phyloP scores from a whole-genome alignment of 371 early-diverging fungal genomes.

The Smittium mucronatum region DNA sequence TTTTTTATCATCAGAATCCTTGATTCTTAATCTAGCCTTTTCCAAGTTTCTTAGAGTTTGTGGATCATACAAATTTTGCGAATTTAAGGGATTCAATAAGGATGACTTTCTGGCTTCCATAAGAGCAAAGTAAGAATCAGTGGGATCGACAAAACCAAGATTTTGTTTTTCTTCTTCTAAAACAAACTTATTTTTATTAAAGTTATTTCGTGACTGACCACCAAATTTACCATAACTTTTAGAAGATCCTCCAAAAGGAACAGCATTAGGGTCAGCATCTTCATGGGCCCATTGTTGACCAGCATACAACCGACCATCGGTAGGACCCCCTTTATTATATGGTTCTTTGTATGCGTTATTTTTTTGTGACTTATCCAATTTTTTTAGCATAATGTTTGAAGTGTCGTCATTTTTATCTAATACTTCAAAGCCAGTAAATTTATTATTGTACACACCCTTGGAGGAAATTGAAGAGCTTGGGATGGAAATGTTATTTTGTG shows the following conservation, averaged over 20 bases:
- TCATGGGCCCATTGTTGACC: constrained; percentile 11
- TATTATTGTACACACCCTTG: neutral
- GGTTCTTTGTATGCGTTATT: neutral
- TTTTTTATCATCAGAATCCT: neutral
- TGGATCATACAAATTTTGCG: neutral
- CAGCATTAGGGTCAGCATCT: constrained; percentile 13
- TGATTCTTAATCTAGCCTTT: neutral
- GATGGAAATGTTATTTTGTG: no score
- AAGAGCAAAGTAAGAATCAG: neutral
- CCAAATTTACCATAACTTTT: constrained; percentile 5
- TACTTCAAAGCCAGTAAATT: neutral
- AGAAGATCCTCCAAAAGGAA: constrained; percentile 6
- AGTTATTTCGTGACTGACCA: neutral
- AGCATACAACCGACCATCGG: constrained; percentile 7
- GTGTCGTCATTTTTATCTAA: neutral
- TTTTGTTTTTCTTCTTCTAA: constrained; percentile 1
- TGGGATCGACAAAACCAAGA: constrained; percentile 7
- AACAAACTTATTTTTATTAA: neutral
- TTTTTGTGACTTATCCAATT: neutral
- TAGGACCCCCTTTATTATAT: neutral
- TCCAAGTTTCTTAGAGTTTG: neutral
- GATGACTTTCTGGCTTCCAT: constrained; percentile 8
- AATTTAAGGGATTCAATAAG: neutral
- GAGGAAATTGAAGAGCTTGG: no score
- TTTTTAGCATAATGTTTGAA: neutral